Base-by-base conservation (phyloP, 768 basidiomycete genomes). In the Multifurca ochricompacta region DNA sequence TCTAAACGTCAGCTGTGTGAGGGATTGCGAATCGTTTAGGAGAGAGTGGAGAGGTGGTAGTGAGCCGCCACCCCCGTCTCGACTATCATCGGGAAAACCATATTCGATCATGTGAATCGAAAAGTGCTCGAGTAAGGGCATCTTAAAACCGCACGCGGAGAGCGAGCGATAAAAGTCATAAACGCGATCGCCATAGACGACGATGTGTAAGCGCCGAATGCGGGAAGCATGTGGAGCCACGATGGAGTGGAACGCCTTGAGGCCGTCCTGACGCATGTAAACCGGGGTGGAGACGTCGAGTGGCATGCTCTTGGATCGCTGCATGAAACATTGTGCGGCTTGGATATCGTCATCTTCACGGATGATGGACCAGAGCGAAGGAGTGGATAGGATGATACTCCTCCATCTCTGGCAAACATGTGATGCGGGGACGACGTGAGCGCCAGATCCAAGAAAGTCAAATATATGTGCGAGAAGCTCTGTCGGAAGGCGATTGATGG, bases 381-480 rank as follows among this genome's bases (percentile, higher is more conserved):
- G 45, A 0, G 39, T 47, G 39, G 6, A 4, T 1, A 57, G 21
- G 0, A 50, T 45, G 19, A 57, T 8, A 6, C 19, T 5, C 16
- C 56, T 27, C 56, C 56, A 57, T 19, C 25, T 46, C 31, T 23
- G 44, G 5, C 56, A 57, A 2, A 52, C 56, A 2, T 47, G 56
- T 11, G 56, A 57, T 3, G 45, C 50, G 3, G 45, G 39, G 9
- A 57, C 27, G 39, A 48, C 56, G 27, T n/a, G 16, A 14, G 27
- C 2, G 6, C 50, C 56, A 3, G 11, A 36, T 7, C 51, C 56
- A 2, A 57, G 51, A 11, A 41, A 57, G 7, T 27, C 4, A 18
- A 57, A 57, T 37, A 57, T 57, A 28, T 52, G 37, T 11, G 16
- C 18, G 28, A 57, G 56, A 32, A 57, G n/a, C 16, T 57, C 56